Percentiles rank a stretch among this genome's conserved stretches.
These are phyloP conservation scores for Pseudocercospora vitis DNA, from an alignment of 2,329 filamentous ascomycete species.

Conservation along the genomic window DNA sequence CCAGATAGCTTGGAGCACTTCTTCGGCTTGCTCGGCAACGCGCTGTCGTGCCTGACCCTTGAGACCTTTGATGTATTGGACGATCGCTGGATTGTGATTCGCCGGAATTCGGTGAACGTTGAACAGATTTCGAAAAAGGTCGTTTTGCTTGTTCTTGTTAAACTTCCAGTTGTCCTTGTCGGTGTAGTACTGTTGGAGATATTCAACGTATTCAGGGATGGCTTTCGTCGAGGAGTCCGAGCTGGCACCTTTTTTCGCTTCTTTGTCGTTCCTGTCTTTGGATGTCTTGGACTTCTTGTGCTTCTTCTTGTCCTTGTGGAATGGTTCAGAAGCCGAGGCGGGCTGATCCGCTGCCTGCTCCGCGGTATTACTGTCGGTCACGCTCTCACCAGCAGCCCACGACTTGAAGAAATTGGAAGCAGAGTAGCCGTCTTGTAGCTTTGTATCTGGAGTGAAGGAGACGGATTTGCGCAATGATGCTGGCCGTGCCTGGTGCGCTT, in stretches of 20 bases:
- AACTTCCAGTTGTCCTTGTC: constrained; percentile 82
- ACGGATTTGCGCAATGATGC: constrained; percentile 54
- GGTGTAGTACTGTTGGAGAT: constrained; percentile 73
- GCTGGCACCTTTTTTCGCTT: background rate
- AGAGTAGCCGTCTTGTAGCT: constrained; percentile 57
- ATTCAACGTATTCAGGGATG: constrained; percentile 65
- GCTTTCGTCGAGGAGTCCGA: background rate
- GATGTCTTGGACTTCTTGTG: constrained; percentile 20
- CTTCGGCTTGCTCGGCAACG: constrained; percentile 20
- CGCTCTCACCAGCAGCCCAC: constrained; percentile 41
- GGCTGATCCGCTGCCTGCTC: constrained; percentile 23
- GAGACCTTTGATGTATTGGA: constrained; percentile 75
- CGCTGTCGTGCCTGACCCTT: constrained; percentile 58
- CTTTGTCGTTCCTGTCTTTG: constrained; percentile 1
- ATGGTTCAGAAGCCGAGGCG: constrained; percentile 8
- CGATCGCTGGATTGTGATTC: constrained; percentile 66
- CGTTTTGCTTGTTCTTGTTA: constrained; percentile 88
- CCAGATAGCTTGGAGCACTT: constrained; percentile 19
- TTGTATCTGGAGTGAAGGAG: constrained; percentile 64
- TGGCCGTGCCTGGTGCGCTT: constrained; percentile 7
- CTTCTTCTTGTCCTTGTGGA: constrained; percentile 37
- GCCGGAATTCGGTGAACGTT: constrained; percentile 49
- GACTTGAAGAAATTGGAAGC: constrained; percentile 54
- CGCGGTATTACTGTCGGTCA: constrained; percentile 26
- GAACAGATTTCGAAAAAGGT: constrained; percentile 70